phyloP scores from a whole-genome alignment of 768 basidiomycete species.

The Leucocoprinus leucothites region DNA sequence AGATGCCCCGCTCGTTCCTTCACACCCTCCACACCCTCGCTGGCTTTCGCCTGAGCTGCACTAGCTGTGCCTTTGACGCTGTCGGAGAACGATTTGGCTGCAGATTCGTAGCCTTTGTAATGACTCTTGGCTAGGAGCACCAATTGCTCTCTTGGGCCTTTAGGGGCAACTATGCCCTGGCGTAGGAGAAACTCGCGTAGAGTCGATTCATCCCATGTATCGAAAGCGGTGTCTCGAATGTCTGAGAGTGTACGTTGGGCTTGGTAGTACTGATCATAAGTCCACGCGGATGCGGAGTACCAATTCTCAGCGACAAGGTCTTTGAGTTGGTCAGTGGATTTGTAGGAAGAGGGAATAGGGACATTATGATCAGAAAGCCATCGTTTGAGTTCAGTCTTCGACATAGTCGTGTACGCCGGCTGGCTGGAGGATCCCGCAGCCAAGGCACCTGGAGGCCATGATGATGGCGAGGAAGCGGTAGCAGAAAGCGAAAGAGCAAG shows the following conservation, averaged over 20 bases:
- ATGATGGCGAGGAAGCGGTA: conserved; percentile 24
- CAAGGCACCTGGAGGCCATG: conserved; percentile 46
- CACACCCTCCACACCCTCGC: too few species aligned
- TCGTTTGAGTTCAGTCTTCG: conserved; percentile 53
- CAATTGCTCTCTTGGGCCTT: conserved; percentile 76
- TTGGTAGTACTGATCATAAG: conserved; percentile 56
- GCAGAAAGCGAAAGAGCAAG: conserved; percentile 28
- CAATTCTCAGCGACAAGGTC: conserved; percentile 62
- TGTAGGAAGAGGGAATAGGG: conserved; percentile 39
- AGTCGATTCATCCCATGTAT: conserved; percentile 81
- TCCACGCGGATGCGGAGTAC: conserved; percentile 50
- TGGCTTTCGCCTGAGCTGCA: conserved; percentile 34
- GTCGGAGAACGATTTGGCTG: conserved; percentile 54
- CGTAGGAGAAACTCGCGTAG: conserved; percentile 82
- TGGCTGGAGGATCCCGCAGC: conserved; percentile 21
- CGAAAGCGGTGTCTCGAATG: conserved; percentile 60
- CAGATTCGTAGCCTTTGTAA: conserved; percentile 56
- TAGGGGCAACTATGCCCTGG: conserved; percentile 83
- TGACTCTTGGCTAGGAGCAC: conserved; percentile 72
- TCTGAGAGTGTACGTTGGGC: conserved; percentile 64
- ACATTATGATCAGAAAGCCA: conserved; percentile 73
- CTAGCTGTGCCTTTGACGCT: conserved; percentile 46
- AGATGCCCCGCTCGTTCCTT: conserved; percentile 30
- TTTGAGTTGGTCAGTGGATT: conserved; percentile 33
- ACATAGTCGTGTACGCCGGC: conserved; percentile 52